Percentiles rank a stretch among this genome's conserved stretches.
phyloP scores from a whole-genome alignment of 2,329 filamentous ascomycete genomes.

The Teratosphaeriaceae sp. region DNA sequence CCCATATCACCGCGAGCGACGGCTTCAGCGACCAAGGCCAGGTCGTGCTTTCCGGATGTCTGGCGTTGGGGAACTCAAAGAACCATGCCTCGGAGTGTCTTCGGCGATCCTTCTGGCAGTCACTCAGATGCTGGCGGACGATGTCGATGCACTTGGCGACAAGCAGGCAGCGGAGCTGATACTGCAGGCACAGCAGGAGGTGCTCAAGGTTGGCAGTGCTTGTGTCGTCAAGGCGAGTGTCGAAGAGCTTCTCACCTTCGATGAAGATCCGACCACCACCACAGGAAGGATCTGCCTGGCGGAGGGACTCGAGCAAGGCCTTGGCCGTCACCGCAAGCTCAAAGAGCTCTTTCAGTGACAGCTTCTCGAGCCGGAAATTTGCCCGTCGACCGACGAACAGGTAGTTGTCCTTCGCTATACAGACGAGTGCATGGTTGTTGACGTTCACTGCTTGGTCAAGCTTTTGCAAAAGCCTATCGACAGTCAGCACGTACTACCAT shows the following conservation, averaged over 20 bases:
- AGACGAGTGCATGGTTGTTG: conserved; percentile 24
- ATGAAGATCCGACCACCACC: conserved; percentile 8
- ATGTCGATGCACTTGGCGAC: conserved; percentile 13
- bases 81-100: conserved; percentile 23
- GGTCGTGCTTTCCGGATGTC: conserved; percentile 29
- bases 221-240: conserved; percentile 27
- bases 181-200: conserved; percentile 32
- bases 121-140: conserved; percentile 15
- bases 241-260: conserved; percentile 25
- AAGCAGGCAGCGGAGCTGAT: conserved; percentile 27
- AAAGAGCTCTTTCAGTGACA: conserved; percentile 25
- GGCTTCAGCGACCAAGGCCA: conserved; percentile 33
- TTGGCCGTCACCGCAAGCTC: conserved; percentile 25
- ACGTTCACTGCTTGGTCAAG: conserved; percentile 8
- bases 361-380: conserved; percentile 23
- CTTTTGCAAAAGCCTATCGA: conserved; percentile 8
- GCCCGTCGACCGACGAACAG: conserved; percentile 32
- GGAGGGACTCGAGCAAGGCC: conserved; percentile 28
- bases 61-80: conserved; percentile 27
- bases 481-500: conserved; percentile 4
- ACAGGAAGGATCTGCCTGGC: conserved; percentile 9
- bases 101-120: conserved; percentile 19
- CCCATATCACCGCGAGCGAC: conserved; percentile 31
- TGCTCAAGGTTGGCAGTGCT: conserved; percentile 38
- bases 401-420: conserved; percentile 25